Conservation (phyloP, 352 stramenopile species). For the Globisporangium echinulatum region DNA sequence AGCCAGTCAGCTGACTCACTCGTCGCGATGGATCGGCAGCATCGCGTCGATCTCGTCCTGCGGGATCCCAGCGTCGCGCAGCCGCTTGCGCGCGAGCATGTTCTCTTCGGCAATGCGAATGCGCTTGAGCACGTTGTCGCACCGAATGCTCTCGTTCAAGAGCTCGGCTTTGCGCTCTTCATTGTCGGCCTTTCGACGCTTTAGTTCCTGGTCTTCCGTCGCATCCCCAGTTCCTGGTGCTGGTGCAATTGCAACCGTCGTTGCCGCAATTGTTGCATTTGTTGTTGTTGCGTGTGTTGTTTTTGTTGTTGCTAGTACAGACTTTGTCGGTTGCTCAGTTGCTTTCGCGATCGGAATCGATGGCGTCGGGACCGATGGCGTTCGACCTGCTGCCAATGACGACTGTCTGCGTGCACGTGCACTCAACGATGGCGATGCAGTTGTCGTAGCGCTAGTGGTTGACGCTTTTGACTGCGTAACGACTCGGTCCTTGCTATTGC, state of each 20-base stretch:
- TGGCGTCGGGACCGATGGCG: too few relatives aligned
- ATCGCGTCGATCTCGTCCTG: conserved; percentile 9
- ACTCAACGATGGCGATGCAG: too few relatives aligned
- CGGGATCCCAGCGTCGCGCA: conserved; percentile 22
- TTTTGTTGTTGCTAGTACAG: background rate
- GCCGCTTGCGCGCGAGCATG: conserved; percentile 29
- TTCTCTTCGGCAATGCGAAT: conserved; percentile 10
- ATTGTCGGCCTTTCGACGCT: conserved; percentile 8
- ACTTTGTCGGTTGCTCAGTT: too few relatives aligned
- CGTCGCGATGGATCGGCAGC: background rate
- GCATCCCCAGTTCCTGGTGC: background rate
- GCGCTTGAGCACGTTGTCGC: conserved; percentile 12
- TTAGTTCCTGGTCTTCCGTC: background rate
- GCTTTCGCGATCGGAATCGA: too few relatives aligned
- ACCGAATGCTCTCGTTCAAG: conserved; percentile 12
- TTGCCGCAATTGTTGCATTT: background rate
- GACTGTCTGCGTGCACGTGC: too few relatives aligned
- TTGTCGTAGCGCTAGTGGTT: too few relatives aligned
- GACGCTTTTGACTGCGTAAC: too few relatives aligned
- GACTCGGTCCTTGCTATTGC: too few relatives aligned
- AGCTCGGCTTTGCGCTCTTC: conserved; percentile 7
- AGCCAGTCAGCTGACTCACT: too few relatives aligned
- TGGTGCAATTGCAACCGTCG: background rate
- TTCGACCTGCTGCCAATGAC: too few relatives aligned
- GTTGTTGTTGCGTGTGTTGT: background rate